Evolutionary conservation across 306 rosid species (phyloP), one percentile per base, ranked within the genome.

Genomic region (Quercus berberidifolia): DNA sequence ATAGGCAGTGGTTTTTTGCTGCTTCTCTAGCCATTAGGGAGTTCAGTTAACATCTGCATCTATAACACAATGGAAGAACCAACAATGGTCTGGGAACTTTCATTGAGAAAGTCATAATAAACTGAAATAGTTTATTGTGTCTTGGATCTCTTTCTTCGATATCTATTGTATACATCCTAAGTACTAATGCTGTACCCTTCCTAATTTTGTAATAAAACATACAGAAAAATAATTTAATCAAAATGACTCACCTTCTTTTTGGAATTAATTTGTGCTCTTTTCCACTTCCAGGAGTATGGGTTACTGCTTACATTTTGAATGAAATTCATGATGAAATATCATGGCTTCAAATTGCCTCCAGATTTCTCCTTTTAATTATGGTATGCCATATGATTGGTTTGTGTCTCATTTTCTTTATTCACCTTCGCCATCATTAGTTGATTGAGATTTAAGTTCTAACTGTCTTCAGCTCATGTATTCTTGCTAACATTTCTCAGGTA

Each of bases 261-360:
- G 71, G 60, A 79, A 69, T 67, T 74, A 30, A 65, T 76, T 62
- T 68, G 80, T 81, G 55, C 69, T 82, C 52, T 26, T 76, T 87
- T 73, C 15, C 80, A 79, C 73, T 87, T 88, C 79, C 89, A 96
- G 99, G 81, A 83, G 86, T 88, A 59, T 93, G 99, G 99, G 80
- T 87, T 84, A 83, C 89, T 75, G 92, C 98, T 76, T 93, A 91
- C 76, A 63, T 89, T 76, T 82, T 91, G 68, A 91, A 93, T 82
- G 98, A 96, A 89, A 90, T 82, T 85, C 93, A 89, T 79, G 99
- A 96, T 38, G 87, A 91, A 52, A 82, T 91, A 87, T 84, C 91
- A 74, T 91, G 94, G 92, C 94, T 93, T 84, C 89, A 93, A 88
- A 91, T 91, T 89, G 86, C 81, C 83, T 89, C 97, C 82, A 86